Evolutionary conservation across 192 early-diverging fungal genomes (phyloP), one percentile per base, ranked within the genome.

Genomic region (Kappamyces sp.): DNA sequence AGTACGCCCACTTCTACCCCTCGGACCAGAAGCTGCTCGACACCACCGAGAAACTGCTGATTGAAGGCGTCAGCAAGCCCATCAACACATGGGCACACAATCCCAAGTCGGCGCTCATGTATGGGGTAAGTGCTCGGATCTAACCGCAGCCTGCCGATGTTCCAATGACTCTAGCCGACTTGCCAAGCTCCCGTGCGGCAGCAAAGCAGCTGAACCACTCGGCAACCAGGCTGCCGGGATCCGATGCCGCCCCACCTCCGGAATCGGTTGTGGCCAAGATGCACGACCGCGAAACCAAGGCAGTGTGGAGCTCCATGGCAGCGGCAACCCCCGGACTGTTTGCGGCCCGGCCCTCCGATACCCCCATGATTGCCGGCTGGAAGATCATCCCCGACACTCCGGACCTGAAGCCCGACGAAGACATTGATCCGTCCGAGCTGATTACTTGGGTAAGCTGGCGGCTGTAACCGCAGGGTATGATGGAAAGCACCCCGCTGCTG

Each of bases 401-500:
- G 0, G 63, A 78, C 2, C 67, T 79, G 1, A 74, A 66, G 36
- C 90, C 88, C 33, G 72, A 82, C 5, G 64, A 43, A 8, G 77
- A 80, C 51, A 59, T 92, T 35, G 85, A 85, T 41, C 82, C 79
- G 12, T 70, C 76, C 34, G 82, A 83, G 15, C 55, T 90, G 36
- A 86, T 92, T 85, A 92, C 90, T 13, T 92, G 89, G 89, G 23
- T 23, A 23, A 23, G 23, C 23, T 23, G 23, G 23, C 23, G 23
- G 23, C 23, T 23, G 23, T 23, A 23, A 23, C 23, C 23, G 23
- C 23, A 23, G 23, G 89, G 90, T 42, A 79, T 76, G 33, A 87
- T 92, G 52, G 89, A 90, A 47, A 85, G 84, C 8, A 89, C 86
- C 3, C 90, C 90, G 1, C 47, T 90, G 31, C 66, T 90, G 46